Percentiles rank a stretch among this genome's conserved stretches.
Conservation (phyloP, 495 filamentous ascomycete species). For the Xylaria acuta region DNA sequence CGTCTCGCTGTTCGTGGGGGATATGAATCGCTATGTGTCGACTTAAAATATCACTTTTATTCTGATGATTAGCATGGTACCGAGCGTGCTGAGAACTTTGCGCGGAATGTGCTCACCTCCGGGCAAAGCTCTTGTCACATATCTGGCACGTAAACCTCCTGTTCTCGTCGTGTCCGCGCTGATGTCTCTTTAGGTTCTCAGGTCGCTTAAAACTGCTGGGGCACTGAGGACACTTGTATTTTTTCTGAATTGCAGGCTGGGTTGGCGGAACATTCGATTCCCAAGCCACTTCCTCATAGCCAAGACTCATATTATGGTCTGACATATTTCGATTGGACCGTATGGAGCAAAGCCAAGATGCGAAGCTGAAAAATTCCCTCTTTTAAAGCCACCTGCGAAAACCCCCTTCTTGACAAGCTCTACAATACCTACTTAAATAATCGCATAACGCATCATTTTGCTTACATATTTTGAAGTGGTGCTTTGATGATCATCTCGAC, state of each 20-base stretch:
- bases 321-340: conserved; percentile 10
- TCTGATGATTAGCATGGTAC: conserved; percentile 17
- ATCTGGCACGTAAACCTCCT: conserved; percentile 71
- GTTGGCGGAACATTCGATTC: not conserved
- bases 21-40: conserved; percentile 62
- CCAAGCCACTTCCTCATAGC: conserved; percentile 10
- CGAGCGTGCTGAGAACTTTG: not conserved
- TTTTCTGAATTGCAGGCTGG: conserved; percentile 30
- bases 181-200: conserved; percentile 75
- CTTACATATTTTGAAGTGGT: conserved; percentile 3
- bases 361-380: conserved; percentile 10
- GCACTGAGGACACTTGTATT: conserved; percentile 57
- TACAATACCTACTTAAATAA: not conserved
- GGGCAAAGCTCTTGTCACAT: conserved; percentile 72
- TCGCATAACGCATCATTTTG: not conserved
- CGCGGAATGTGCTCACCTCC: conserved; percentile 47
- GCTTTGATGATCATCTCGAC: not conserved
- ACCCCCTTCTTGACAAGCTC: not conserved
- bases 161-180: conserved; percentile 73
- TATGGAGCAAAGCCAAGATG: conserved; percentile 12
- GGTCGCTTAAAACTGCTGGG: conserved; percentile 67
- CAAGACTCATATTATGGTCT: conserved; percentile 2
- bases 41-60: conserved; percentile 59
- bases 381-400: conserved; percentile 17
- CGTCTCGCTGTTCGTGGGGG: conserved; percentile 48